These are phyloP conservation scores for Paraconiothyrium sp. DNA, from an alignment of 2,329 filamentous ascomycete genomes.

Conservation along the genomic window DNA sequence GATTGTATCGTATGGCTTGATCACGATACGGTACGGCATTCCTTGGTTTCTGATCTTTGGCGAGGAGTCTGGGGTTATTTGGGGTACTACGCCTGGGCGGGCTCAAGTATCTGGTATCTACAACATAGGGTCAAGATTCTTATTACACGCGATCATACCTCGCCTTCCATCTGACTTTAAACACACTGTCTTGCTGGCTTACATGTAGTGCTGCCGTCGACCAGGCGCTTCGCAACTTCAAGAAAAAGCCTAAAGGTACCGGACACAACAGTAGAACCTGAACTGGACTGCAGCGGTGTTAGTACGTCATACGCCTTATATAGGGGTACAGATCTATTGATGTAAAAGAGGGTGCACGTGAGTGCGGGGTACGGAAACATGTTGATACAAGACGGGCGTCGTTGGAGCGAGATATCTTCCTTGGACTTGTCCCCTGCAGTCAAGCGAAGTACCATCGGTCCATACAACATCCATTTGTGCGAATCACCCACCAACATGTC, in stretches of 20 bases:
- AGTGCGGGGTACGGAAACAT: background rate
- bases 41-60: constrained; percentile 34
- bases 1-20: constrained; percentile 24
- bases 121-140: constrained; percentile 31
- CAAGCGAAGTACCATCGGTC: background rate
- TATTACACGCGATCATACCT: background rate
- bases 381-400: background rate
- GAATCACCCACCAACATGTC: background rate
- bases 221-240: background rate
- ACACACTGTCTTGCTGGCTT: background rate
- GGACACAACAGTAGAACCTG: background rate
- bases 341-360: background rate
- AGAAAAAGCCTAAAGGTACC: background rate
- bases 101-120: constrained; percentile 39
- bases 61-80: constrained; percentile 48
- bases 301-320: background rate
- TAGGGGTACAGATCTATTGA: background rate
- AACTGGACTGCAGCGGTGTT: background rate
- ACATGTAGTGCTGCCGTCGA: background rate
- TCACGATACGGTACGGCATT: constrained; percentile 26
- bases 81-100: constrained; percentile 23
- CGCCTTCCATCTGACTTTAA: background rate
- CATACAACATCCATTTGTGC: background rate
- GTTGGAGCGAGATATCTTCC: background rate
- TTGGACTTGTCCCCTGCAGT: background rate